These are phyloP conservation scores for Ophiostoma pallidulum DNA, from an alignment of 2,329 filamentous ascomycete species.

Conservation along the genomic window DNA sequence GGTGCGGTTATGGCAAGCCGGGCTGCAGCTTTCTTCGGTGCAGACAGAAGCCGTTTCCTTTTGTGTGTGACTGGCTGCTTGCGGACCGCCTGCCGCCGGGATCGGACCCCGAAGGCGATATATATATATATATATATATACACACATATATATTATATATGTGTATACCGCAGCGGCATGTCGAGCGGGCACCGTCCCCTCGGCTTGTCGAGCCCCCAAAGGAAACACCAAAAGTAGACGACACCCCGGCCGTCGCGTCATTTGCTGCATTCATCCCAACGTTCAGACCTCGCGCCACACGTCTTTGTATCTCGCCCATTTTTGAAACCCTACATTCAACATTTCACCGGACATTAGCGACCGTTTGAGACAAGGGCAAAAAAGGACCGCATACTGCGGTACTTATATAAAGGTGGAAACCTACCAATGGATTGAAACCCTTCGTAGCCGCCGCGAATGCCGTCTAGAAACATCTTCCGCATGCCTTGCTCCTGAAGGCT, in stretches of 20 bases:
- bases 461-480: conserved; percentile 47
- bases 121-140: too few species aligned
- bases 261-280: background rate
- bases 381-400: too few species aligned
- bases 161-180: too few species aligned
- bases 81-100: too few species aligned
- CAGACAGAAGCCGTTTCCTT: too few species aligned
- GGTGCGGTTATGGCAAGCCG: too few species aligned
- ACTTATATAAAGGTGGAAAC: conserved; percentile 14
- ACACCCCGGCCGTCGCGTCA: background rate
- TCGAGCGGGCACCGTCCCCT: too few species aligned
- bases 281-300: conserved; percentile 36
- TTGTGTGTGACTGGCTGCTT: too few species aligned
- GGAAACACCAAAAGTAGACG: background rate
- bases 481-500: conserved; percentile 40
- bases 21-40: too few species aligned
- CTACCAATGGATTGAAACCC: conserved; percentile 44
- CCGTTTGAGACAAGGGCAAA: background rate
- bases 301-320: conserved; percentile 50
- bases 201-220: too few species aligned
- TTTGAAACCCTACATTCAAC: conserved; percentile 24
- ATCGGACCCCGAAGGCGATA: too few species aligned
- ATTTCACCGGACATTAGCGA: background rate
- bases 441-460: conserved; percentile 40
- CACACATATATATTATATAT: too few species aligned